phyloP scores from a whole-genome alignment of 352 stramenopile genomes.

The Phytopythium kandeliae region DNA sequence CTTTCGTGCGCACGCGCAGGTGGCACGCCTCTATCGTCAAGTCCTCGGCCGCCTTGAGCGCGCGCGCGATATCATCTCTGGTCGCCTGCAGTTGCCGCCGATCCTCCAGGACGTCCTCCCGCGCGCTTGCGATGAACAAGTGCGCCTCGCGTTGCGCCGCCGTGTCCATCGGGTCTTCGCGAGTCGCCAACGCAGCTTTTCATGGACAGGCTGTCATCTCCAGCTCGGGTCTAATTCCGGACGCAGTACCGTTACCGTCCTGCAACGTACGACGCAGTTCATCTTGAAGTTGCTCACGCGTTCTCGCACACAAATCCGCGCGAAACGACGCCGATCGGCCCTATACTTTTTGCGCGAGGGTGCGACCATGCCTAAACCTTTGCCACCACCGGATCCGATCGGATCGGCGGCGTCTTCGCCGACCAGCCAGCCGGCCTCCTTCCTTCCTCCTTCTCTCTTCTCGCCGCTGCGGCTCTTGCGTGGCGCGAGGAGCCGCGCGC shows the following conservation, averaged over 20 bases:
- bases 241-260: neutral
- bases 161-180: constrained; percentile 19
- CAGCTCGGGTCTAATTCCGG: neutral
- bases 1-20: constrained; percentile 44
- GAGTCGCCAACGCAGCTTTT: no score
- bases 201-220: no score
- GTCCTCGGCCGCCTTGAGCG: constrained; percentile 36
- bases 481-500: neutral
- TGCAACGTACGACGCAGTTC: no score
- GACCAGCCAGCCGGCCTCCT: no score
- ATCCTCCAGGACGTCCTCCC: constrained; percentile 25
- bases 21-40: constrained; percentile 43
- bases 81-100: constrained; percentile 33
- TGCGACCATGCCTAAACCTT: neutral
- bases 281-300: neutral
- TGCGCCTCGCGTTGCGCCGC: constrained; percentile 25
- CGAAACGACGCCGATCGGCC: constrained; percentile 4
- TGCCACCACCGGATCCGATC: neutral
- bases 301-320: neutral
- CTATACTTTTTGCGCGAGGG: constrained; percentile 1
- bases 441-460: neutral
- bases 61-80: constrained; percentile 24
- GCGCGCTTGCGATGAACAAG: constrained; percentile 32
- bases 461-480: neutral
- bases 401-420: no score